phyloP scores from a whole-genome alignment of 2,329 filamentous ascomycete species.

The Tolypocladium sp. region DNA sequence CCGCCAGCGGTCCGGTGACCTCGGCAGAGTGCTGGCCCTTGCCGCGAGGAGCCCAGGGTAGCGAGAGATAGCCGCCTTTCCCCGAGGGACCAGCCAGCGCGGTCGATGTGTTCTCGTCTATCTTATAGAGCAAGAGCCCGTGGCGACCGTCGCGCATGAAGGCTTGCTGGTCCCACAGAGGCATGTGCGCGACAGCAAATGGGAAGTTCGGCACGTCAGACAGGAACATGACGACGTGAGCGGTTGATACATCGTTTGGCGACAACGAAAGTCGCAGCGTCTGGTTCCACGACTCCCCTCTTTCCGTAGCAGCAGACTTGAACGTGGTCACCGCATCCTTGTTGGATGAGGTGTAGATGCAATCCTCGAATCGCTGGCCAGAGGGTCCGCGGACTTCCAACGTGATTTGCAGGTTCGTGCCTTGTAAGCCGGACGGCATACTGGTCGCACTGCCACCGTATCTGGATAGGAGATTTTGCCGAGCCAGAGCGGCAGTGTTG shows the following conservation, averaged over 20 bases:
- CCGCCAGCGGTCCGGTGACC: constrained; percentile 69
- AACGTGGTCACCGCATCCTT: constrained; percentile 71
- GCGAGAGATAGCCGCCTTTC: constrained; percentile 76
- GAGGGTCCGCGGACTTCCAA: constrained; percentile 74
- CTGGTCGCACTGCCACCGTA: constrained; percentile 66
- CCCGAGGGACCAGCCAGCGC: constrained; percentile 53
- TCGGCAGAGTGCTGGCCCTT: constrained; percentile 62
- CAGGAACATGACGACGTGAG: constrained; percentile 84
- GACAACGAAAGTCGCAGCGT: constrained; percentile 74
- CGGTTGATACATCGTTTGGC: constrained; percentile 68
- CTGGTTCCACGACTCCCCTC: constrained; percentile 79
- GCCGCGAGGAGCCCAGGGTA: constrained; percentile 68
- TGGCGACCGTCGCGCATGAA: constrained; percentile 84
- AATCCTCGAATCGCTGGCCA: constrained; percentile 78
- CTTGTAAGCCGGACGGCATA: constrained; percentile 49
- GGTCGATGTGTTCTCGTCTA: constrained; percentile 80
- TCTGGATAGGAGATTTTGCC: constrained; percentile 62
- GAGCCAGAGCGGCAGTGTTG: constrained; percentile 66
- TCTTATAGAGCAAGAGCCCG: constrained; percentile 73
- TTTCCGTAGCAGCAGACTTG: constrained; percentile 73
- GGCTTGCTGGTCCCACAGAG: constrained; percentile 84
- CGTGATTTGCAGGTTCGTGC: constrained; percentile 76
- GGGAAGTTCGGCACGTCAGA: constrained; percentile 79
- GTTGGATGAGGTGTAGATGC: constrained; percentile 82
- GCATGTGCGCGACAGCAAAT: constrained; percentile 87